These are phyloP conservation scores for Plasmodium reichenowi DNA, from an alignment of 169 alveolate species.

Conservation along the genomic window DNA sequence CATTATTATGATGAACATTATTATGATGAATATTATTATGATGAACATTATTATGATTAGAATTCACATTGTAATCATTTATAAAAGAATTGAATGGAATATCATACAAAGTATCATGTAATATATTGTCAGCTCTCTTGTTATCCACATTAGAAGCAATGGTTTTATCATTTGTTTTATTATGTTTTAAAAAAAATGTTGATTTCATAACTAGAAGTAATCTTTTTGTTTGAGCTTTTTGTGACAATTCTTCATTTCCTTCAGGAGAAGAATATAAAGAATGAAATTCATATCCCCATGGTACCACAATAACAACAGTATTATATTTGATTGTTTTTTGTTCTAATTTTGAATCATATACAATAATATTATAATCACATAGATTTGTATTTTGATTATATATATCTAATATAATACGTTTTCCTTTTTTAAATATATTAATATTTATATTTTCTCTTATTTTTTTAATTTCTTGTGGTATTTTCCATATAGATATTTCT, in stretches of 20 bases:
- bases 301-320: constrained; percentile 64
- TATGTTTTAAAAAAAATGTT: background rate
- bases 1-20: background rate
- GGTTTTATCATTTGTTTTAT: background rate
- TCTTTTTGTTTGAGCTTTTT: constrained; percentile 31
- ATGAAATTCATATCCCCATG: constrained; percentile 75
- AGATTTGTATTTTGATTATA: constrained; percentile 22
- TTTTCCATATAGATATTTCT: constrained; percentile 55
- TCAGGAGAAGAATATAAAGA: constrained; percentile 55
- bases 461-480: constrained; percentile 46
- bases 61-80: background rate
- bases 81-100: background rate
- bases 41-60: background rate
- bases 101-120: background rate
- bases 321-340: constrained; percentile 7
- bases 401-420: constrained; percentile 51
- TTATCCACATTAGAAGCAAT: background rate
- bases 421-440: constrained; percentile 67
- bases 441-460: constrained; percentile 30
- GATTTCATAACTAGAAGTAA: constrained; percentile 66
- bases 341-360: constrained; percentile 28
- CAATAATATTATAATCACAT: constrained; percentile 59
- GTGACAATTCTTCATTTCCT: constrained; percentile 69
- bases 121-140: background rate
- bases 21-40: background rate